Percentiles rank a stretch among this genome's conserved stretches.
phyloP scores from a whole-genome alignment of 257 asterid genomes.

The Galeopsis tetrahit region DNA sequence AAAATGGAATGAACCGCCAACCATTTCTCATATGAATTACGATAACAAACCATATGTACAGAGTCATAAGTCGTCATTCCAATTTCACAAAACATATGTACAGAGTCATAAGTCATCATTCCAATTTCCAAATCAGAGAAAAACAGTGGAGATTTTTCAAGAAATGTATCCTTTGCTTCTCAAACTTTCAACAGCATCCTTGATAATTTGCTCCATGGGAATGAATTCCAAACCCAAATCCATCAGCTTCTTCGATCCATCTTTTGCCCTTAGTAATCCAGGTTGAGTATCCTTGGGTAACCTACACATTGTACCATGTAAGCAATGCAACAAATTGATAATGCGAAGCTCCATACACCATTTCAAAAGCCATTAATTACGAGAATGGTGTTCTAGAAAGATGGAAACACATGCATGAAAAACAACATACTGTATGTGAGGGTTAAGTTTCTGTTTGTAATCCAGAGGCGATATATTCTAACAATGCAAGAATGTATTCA shows the following conservation, averaged over 20 bases:
- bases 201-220: slow-evolving; percentile 75
- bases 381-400: background rate
- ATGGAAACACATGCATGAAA: background rate
- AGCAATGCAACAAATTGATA: background rate
- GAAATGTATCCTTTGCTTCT: slow-evolving; percentile 66
- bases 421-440: slow-evolving; percentile 7
- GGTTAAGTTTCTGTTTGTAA: background rate
- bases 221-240: slow-evolving; percentile 75
- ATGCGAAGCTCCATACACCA: background rate
- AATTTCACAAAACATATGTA: slow-evolving; percentile 2
- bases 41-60: background rate
- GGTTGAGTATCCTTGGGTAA: slow-evolving; percentile 75
- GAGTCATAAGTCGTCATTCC: background rate
- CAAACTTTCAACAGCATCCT: slow-evolving; percentile 78
- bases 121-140: slow-evolving; percentile 10
- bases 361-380: background rate
- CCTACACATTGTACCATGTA: slow-evolving; percentile 43
- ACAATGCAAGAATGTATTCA: slow-evolving; percentile 19
- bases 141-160: slow-evolving; percentile 22
- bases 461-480: slow-evolving; percentile 9
- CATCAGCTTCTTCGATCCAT: slow-evolving; percentile 66
- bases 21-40: background rate
- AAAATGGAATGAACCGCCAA: background rate
- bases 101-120: background rate
- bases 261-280: slow-evolving; percentile 66